Evolutionary conservation across 306 rosid species (phyloP), one percentile per base, ranked within the genome.

Genomic region (Dalbergia cultrata): DNA sequence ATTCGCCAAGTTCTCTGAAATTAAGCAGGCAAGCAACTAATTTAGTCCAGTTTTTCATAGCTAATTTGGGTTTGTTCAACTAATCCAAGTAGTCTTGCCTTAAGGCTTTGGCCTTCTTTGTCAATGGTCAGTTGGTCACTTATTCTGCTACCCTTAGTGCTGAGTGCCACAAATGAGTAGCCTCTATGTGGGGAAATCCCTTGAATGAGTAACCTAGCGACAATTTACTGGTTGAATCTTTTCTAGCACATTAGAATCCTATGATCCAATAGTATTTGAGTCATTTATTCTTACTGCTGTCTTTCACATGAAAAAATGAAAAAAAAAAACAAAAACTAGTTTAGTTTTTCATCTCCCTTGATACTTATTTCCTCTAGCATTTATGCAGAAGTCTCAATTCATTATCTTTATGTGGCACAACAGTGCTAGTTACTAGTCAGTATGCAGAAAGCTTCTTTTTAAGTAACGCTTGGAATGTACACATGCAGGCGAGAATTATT

Each of bases 401-500:
- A 7, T 31, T 63, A 63, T 60, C 37, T 16, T 5, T 62, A 9
- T 62, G 44, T 13, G 41, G 33, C 53, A 18, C 53, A 43, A 66
- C 45, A 10, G 11, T 17, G 53, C 14, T 66, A 65, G 6, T 33
- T 26, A 26, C 31, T 26, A 26, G 31, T 26, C 13, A 4, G 21
- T 34, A 35, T 8, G 17, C 13, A 77, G 16, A 19, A 37, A 72
- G 41, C 41, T 37, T 37, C 41, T 37, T 37, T 37, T 34, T n/a
- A 5, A 4, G 0, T 34, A 72, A 75, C 66, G 9, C 34, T 6
- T 18, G 22, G 58, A 63, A 71, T 71, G 65, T 10, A 64, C 50
- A 70, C 21, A 13, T 71, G 88, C 93, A 83, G 93, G 90, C 57
- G 65, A 89, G 75, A 58, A 56, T 87, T 67, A 3, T 83, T 16